phyloP scores from a whole-genome alignment of 2,329 filamentous ascomycete species.

The Curvularia spicifera region DNA sequence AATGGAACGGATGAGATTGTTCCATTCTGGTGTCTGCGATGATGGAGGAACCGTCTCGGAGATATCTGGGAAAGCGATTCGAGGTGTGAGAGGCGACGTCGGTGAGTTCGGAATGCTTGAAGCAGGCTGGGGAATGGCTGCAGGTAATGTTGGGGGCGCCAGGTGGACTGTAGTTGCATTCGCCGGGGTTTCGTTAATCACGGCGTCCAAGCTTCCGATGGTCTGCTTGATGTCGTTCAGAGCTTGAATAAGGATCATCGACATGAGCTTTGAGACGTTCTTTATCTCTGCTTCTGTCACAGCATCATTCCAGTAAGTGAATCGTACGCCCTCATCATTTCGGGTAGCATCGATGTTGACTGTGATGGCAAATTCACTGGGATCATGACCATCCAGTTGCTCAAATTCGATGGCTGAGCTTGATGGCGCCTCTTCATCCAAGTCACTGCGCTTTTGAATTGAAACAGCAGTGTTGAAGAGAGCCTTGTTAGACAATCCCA shows the following conservation, averaged over 20 bases:
- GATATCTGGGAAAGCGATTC: constrained; percentile 20
- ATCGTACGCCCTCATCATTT: constrained; percentile 39
- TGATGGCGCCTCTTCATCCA: constrained; percentile 4
- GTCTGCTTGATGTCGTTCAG: constrained; percentile 34
- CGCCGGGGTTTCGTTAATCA: constrained; percentile 23
- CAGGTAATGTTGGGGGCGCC: constrained; percentile 10
- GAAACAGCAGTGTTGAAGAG: constrained; percentile 58
- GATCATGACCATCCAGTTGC: constrained; percentile 40
- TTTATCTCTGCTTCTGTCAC: constrained; percentile 39
- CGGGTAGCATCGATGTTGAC: constrained; percentile 43
- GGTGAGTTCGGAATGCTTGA: constrained; percentile 17
- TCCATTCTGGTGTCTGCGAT: constrained; percentile 34
- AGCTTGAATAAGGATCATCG: constrained; percentile 32
- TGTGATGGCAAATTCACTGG: constrained; percentile 44
- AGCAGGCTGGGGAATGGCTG: constrained; percentile 13
- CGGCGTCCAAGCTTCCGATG: constrained; percentile 33
- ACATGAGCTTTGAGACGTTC: constrained; percentile 35
- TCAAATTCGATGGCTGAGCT: constrained; percentile 35
- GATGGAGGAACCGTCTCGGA: constrained; percentile 5
- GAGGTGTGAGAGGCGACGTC: constrained; percentile 24
- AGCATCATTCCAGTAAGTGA: constrained; percentile 43
- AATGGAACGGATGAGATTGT: constrained; percentile 39
- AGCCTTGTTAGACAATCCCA: constrained; percentile 45
- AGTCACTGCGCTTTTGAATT: constrained; percentile 34
- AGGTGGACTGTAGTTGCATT: constrained; percentile 1